Evolutionary conservation across 768 basidiomycete genomes (phyloP), one percentile per base, ranked within the genome.

Genomic region (Phanerodontia chrysosporium): DNA sequence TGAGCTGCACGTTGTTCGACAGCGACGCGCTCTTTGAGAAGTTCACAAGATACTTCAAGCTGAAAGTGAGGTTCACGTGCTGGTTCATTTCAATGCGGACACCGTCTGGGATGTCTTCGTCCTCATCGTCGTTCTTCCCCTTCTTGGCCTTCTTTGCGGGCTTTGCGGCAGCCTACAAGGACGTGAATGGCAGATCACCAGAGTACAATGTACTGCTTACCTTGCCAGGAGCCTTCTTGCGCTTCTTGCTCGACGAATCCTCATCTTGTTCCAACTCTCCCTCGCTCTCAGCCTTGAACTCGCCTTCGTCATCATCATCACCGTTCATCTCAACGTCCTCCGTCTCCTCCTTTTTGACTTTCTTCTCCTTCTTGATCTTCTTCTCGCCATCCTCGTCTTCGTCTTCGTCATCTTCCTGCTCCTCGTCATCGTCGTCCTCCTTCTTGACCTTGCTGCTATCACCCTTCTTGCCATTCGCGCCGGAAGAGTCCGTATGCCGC

Each of bases 21-120:
- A 99, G 76, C 29, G 86, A 79, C 1, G 89, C 77, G 62, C 90
- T 92, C 81, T 97, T 98, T 54, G 93, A 85, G 68, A 99, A 98
- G 76, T 97, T 98, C 72, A 91, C 87, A 28, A 98, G 86, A 74
- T 98, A 99, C 74, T 98, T 98, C 66, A 98, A 78, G 30, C 92
- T 94, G 79, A 98, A 98, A 1, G 95, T 98, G 51, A 98, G 79
- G 45, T 86, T 83, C 62, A 99, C 96, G 62, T 91, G 85, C 70
- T 90, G 87, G 69, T 93, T 92, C 82, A 97, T 89, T 73, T 90
- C 84, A 69, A 97, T 89, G 61, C 75, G 72, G 49, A 96, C 87
- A n/a, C 76, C 79, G 48, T 79, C 83, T 13, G 75, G 74, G 0
- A 69, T 69, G 14, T 78, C 77, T 2, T 76, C 73, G 3, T 83